Evolutionary conservation across 495 filamentous ascomycete species (phyloP), one percentile per base, ranked within the genome.

Genomic region (Talaromyces proteolyticus): DNA sequence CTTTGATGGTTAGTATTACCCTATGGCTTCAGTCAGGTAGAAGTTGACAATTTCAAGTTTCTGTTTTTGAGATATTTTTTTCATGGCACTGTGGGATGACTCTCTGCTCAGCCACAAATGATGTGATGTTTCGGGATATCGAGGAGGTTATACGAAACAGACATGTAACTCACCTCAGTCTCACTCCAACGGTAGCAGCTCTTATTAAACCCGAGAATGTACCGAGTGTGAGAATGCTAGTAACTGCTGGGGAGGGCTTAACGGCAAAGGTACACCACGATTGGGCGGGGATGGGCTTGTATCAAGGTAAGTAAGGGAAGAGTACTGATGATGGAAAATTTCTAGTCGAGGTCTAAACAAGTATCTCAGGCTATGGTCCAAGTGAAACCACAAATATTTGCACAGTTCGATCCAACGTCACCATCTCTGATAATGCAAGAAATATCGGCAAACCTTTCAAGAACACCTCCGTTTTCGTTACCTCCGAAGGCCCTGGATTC

Each of bases 41-140:
- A 24, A 16, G 40, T 45, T 57, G 19, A 51, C 39, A 44, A n/a
- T 34, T 17, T 6, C 10, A 43, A 73, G 82, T 88, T 16, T 89
- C 85, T 1, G 84, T 92, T 1, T 89, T 89, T 54, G 88, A 91
- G 53, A 84, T 89, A 14, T 89, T 91, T 57, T 89, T 87, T 51
- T 64, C 88, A 8, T 91, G 85, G 87, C 74, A 74, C 19, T 72
- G 72, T 26, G 86, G 85, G n/a, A 83, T 88, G 65, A 82, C 80
- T 51, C 68, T 92, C 19, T 91, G 84, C 58, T 79, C 85, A 4
- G 81, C 76, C 8, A 74, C 75, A 4, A 86, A 86, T 43, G 81
- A 87, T 51, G 66, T 72, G 4, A 60, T 91, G 1, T 82, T 85
- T 46, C 68, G 67, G n/a, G 78, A 89, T 53, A 65, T 89, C 2